Evolutionary conservation across 1,284 basidiomycete genomes (phyloP).

Genomic region (Trichosporon coremiiforme): DNA sequence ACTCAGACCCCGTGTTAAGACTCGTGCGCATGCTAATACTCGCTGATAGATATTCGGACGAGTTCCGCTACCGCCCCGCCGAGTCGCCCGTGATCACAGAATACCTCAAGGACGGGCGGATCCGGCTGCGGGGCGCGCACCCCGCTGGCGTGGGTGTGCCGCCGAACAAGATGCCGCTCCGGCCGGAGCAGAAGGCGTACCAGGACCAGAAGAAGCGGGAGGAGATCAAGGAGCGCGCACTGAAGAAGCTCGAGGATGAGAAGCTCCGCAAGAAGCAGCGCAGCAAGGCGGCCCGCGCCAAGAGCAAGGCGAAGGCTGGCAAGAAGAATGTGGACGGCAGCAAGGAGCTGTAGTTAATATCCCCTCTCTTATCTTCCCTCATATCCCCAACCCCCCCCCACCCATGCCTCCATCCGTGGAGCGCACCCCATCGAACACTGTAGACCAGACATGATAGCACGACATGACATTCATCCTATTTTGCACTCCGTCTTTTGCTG

Average conservation of each 20-base stretch:
- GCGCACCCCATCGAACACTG: background rate
- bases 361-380: background rate
- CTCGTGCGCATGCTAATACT: background rate
- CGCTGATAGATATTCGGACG: conserved; percentile 54
- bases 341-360: conserved; percentile 8
- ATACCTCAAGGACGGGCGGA: conserved; percentile 53
- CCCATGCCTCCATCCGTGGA: background rate
- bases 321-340: background rate
- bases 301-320: background rate
- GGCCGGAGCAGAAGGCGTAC: conserved; percentile 7
- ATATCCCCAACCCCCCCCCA: background rate
- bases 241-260: conserved; percentile 25
- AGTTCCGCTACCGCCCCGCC: conserved; percentile 57
- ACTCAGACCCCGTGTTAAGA: background rate
- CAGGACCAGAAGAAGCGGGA: conserved; percentile 18
- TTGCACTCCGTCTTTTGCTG: background rate
- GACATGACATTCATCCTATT: conserved; percentile 14
- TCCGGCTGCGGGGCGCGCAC: conserved; percentile 54
- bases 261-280: conserved; percentile 17
- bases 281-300: background rate
- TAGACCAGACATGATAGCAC: background rate
- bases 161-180: conserved; percentile 32
- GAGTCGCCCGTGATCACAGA: conserved; percentile 58
- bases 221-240: conserved; percentile 22
- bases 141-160: conserved; percentile 53